Evolutionary conservation across 2,329 filamentous ascomycete genomes (phyloP), one percentile per base, ranked within the genome.

Genomic region (Venturia asperata): DNA sequence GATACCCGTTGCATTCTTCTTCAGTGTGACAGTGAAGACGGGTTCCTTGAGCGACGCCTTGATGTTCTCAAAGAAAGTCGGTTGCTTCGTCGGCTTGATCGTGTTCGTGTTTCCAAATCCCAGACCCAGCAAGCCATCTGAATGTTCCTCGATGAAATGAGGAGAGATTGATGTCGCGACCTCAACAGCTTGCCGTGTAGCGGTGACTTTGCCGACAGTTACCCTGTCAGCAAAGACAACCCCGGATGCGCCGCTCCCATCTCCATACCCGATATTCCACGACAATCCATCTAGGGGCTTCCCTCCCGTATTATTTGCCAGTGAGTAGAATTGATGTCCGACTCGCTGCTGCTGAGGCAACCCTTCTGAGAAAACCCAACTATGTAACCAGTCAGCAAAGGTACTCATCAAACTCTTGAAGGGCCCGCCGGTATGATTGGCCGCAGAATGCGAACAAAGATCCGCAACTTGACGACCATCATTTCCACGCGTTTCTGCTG

Each of bases 141-240:
- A 84, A 70, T 81, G 73, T 34, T 70, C 70, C 70, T 87, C 82
- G 64, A 81, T 81, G 75, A 87, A 87, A 49, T 78, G 68, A 0
- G 74, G 66, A 15, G 85, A 87, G 52, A 89, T 81, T 0, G 79
- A 77, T 3, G 78, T 78, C 17, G 88, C 87, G 42, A 86, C 82
- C 74, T 90, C 85, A 13, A 91, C 83, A 10, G 86, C 85, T 74
- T 90, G 87, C 2, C 74, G 72, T 2, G 79, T 79, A 42, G 86
- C 85, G 37, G 78, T 83, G 2, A 87, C 82, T 39, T 78, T 77
- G 58, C 85, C 87, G 34, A 90, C 80, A 27, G 77, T 77, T 52
- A 90, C 87, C 61, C 79, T 83, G 73, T 90, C 88, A 39, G 78
- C 80, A 74, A 87, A 89, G 64, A 90, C 87, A 61, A 82, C 81